Conservation (phyloP, 163 green algal genomes). For the Prototheca wickerhamii region DNA sequence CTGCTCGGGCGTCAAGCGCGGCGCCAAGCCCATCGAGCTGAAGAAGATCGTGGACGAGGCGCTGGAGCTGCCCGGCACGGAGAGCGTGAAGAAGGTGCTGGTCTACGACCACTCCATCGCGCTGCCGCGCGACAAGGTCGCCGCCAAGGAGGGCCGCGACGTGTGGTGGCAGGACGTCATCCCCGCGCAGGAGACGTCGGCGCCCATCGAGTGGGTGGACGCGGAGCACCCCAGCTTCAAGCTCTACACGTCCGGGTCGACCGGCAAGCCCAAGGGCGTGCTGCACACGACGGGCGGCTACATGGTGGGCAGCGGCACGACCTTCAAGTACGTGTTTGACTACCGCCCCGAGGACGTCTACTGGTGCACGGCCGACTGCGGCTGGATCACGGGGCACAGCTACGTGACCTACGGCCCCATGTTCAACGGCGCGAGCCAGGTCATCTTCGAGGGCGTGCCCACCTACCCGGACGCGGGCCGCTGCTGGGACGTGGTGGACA, state of each 20-base stretch:
- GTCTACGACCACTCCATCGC: conserved; percentile 53
- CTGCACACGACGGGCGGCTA: conserved; percentile 93
- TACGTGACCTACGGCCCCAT: conserved; percentile 93
- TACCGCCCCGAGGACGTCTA: conserved; percentile 76
- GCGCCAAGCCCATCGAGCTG: conserved; percentile 74
- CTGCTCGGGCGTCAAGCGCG: conserved; percentile 56
- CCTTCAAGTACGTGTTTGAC: conserved; percentile 71
- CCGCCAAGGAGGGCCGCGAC: conserved; percentile 50
- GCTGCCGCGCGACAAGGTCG: conserved; percentile 2
- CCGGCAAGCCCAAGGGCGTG: conserved; percentile 96
- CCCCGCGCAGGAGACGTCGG: conserved; percentile 29
- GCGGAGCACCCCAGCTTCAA: conserved; percentile 86
- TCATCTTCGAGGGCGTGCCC: conserved; percentile 91
- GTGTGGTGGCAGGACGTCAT: conserved; percentile 73
- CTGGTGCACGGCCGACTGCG: conserved; percentile 93
- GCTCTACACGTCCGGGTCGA: conserved; percentile 81
- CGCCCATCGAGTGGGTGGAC: conserved; percentile 78
- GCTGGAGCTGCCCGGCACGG: conserved; percentile 15
- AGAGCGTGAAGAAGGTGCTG: conserved; percentile 43
- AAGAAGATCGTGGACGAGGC: conserved; percentile 87
- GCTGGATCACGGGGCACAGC: conserved; percentile 96
- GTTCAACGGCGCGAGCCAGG: conserved; percentile 67
- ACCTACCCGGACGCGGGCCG: conserved; percentile 80
- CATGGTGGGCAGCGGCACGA: conserved; percentile 72
- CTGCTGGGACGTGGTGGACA: conserved; percentile 89